phyloP scores from a whole-genome alignment of 805 yeast genomes.

The Saccharomycopsis oosterbeekiorum region DNA sequence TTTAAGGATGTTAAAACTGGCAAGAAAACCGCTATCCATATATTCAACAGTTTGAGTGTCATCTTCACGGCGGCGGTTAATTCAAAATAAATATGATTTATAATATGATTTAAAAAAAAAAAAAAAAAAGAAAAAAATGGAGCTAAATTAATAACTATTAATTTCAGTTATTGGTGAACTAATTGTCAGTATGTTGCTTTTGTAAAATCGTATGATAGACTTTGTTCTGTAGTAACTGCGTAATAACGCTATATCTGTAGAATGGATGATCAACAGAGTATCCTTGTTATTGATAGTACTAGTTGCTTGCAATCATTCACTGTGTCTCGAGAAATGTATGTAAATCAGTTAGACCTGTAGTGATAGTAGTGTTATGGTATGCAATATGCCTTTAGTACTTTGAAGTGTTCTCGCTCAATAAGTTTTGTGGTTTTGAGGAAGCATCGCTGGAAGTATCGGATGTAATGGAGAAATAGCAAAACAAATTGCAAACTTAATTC shows the following conservation, averaged over 20 bases:
- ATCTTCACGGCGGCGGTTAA: neutral
- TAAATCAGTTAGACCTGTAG: neutral
- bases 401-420: neutral
- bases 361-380: neutral
- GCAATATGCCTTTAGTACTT: neutral
- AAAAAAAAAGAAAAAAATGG: too few relatives aligned
- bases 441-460: neutral
- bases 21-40: neutral
- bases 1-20: slow-evolving; percentile 11
- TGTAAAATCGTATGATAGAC: too few relatives aligned
- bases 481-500: neutral
- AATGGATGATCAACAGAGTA: neutral
- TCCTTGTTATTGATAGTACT: neutral
- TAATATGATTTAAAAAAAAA: too few relatives aligned
- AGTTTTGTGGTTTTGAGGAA: too few relatives aligned
- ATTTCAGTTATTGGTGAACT: too few relatives aligned
- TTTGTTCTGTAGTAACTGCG: neutral
- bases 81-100: too few relatives aligned
- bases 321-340: neutral
- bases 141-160: too few relatives aligned
- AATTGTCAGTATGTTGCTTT: too few relatives aligned
- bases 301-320: neutral
- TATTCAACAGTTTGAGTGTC: neutral
- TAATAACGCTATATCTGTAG: neutral
- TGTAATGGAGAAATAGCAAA: neutral